These are phyloP conservation scores for Linderina pennispora DNA, from an alignment of 192 early-diverging fungal species.

Conservation along the genomic window DNA sequence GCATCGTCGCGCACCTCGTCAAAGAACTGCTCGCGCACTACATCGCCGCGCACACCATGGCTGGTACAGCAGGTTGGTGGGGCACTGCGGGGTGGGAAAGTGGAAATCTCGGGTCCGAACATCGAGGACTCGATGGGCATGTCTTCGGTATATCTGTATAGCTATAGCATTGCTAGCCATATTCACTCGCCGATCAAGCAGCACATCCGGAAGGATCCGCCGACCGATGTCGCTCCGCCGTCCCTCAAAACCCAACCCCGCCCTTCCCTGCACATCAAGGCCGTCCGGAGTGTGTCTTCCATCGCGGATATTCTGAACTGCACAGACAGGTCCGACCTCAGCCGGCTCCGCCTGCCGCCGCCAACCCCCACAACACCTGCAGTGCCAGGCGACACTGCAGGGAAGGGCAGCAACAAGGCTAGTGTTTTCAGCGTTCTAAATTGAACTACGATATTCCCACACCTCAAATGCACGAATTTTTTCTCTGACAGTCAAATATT, in stretches of 20 bases:
- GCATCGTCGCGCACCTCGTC: no score
- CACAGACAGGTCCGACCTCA: conserved; percentile 45
- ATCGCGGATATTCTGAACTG: conserved; percentile 47
- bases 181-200: conserved; percentile 28
- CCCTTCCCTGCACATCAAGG: conserved; percentile 28
- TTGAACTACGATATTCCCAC: no score
- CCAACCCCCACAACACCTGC: conserved; percentile 37
- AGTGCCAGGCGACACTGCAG: no score
- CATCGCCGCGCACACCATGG: conserved; percentile 24
- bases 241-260: conserved; percentile 8
- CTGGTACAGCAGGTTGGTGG: conserved; percentile 2
- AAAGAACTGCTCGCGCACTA: conserved; percentile 9
- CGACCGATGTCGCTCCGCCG: conserved; percentile 6
- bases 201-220: background rate
- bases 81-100: conserved; percentile 1
- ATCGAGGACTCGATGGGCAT: conserved; percentile 43
- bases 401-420: no score
- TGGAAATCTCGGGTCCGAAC: conserved; percentile 14
- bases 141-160: conserved; percentile 43
- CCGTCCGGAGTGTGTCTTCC: conserved; percentile 43
- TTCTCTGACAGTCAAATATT: no score
- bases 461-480: no score
- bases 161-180: conserved; percentile 44
- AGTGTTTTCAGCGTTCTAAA: no score
- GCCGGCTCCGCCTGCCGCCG: conserved; percentile 42